A percentile compares a stretch with the other conserved stretches of the same genome.
phyloP scores from a whole-genome alignment of 495 filamentous ascomycete species.

The Neurospora sp. region DNA sequence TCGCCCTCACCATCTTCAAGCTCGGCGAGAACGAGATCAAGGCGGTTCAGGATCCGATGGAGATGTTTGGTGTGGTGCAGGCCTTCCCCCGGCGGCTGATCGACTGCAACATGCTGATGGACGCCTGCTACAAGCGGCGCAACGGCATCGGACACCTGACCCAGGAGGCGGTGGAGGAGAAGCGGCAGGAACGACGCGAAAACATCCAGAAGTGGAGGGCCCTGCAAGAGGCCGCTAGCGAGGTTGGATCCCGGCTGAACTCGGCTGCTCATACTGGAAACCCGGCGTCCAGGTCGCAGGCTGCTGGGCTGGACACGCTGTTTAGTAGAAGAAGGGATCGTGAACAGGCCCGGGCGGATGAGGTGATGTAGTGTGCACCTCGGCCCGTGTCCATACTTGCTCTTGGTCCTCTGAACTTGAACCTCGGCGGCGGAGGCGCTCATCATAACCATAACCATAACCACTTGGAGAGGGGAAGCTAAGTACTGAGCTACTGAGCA shows the following conservation, averaged over 20 bases:
- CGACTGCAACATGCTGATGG: conserved; percentile 71
- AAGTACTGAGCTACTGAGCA: not conserved
- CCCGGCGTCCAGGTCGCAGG: conserved; percentile 1
- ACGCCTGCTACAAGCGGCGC: conserved; percentile 66
- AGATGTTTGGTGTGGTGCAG: conserved; percentile 92
- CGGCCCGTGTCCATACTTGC: conserved; percentile 14
- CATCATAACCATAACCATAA: not conserved
- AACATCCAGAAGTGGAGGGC: conserved; percentile 31
- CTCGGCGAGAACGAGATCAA: conserved; percentile 75
- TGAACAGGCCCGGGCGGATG: conserved; percentile 18
- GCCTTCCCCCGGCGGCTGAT: conserved; percentile 71
- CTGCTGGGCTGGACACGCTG: conserved; percentile 23
- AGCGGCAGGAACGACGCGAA: conserved; percentile 47
- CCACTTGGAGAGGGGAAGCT: not conserved
- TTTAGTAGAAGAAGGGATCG: conserved; percentile 27
- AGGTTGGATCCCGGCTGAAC: not conserved
- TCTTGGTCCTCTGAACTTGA: conserved; percentile 3
- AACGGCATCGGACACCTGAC: conserved; percentile 75
- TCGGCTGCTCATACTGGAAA: not conserved
- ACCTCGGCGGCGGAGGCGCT: not conserved
- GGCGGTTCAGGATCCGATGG: conserved; percentile 77
- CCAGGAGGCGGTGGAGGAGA: conserved; percentile 55
- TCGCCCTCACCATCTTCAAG: conserved; percentile 88
- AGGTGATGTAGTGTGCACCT: conserved; percentile 22
- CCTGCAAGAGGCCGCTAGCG: conserved; percentile 27